Evolutionary conservation across 139 green algal species (phyloP).

Genomic region (Micractinium conductrix): DNA sequence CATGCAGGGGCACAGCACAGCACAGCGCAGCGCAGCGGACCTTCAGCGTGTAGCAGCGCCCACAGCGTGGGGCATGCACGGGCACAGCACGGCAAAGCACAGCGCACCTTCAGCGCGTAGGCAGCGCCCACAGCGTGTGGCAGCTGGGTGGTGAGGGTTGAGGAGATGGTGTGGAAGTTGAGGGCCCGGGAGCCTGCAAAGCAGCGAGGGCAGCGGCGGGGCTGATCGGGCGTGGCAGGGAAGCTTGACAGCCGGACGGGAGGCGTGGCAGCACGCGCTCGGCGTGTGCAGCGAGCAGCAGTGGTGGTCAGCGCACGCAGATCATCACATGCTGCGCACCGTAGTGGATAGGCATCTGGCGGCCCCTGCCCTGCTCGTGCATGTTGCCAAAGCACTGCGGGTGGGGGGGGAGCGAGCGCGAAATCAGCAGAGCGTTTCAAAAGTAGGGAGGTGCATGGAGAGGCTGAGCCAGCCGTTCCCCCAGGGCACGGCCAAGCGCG

Average conservation of each 20-base stretch:
- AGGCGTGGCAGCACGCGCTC: too few species aligned
- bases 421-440: neutral
- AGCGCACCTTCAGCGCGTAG: conserved; percentile 60
- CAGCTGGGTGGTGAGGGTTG: conserved; percentile 91
- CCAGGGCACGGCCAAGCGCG: too few species aligned
- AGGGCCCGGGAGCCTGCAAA: conserved; percentile 69
- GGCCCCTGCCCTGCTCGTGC: conserved; percentile 82
- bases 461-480: neutral
- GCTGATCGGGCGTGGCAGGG: too few species aligned
- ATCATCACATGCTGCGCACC: too few species aligned
- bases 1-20: too few species aligned
- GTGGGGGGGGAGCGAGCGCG: neutral
- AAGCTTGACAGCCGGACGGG: too few species aligned
- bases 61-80: neutral
- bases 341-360: conserved; percentile 98
- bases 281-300: too few species aligned
- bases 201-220: too few species aligned
- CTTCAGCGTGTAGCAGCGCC: neutral
- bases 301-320: too few species aligned
- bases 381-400: conserved; percentile 83
- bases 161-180: conserved; percentile 93
- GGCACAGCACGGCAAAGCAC: too few species aligned
- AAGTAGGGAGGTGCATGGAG: neutral
- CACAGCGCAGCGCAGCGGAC: neutral
- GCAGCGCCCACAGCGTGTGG: conserved; percentile 92